phyloP scores from a whole-genome alignment of 345 rosid genomes.

The Kernera saxatilis region DNA sequence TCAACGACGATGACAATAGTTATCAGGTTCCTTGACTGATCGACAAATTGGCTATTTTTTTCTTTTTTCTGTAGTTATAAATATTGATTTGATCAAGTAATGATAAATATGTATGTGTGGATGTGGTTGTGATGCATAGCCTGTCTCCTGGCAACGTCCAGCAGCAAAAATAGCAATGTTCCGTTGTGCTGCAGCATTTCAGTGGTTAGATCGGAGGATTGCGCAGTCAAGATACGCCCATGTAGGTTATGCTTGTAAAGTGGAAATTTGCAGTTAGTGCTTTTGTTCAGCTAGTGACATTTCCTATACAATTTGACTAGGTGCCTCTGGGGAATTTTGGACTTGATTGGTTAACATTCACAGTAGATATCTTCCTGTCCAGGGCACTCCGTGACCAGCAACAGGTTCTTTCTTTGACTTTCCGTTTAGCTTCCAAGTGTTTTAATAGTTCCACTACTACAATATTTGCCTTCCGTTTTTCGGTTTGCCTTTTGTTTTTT shows the following conservation, averaged over 20 bases:
- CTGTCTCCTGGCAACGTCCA: constrained; percentile 92
- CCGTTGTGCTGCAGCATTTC: constrained; percentile 89
- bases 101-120: constrained; percentile 12
- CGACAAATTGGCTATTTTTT: neutral
- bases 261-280: neutral
- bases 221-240: constrained; percentile 92
- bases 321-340: constrained; percentile 91
- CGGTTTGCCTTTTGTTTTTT: neutral
- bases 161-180: constrained; percentile 89
- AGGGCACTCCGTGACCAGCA: constrained; percentile 93
- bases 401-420: constrained; percentile 48
- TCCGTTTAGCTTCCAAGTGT: neutral
- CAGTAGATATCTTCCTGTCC: constrained; percentile 82
- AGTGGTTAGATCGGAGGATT: constrained; percentile 88
- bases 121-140: constrained; percentile 36
- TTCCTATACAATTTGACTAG: constrained; percentile 42
- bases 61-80: neutral
- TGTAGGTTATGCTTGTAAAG: constrained; percentile 40
- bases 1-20: constrained; percentile 77
- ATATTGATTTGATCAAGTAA: constrained; percentile 4
- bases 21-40: constrained; percentile 61
- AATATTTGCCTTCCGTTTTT: neutral
- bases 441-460: constrained; percentile 4
- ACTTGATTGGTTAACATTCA: constrained; percentile 77
- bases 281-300: constrained; percentile 12